Base-by-base conservation (phyloP, 805 yeast species). In the Cyberlindnera sargentensis region DNA sequence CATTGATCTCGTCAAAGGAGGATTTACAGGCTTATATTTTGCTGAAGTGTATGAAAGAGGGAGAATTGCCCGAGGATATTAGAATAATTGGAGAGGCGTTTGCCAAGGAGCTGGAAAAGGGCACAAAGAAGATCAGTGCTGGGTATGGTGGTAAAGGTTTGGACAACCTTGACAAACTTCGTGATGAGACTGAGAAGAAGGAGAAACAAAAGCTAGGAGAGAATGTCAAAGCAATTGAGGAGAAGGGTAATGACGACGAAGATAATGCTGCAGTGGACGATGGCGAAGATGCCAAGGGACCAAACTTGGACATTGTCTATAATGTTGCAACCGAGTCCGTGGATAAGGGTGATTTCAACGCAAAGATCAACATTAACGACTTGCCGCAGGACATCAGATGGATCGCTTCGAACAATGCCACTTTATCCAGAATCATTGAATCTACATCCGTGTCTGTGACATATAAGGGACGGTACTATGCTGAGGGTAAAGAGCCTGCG, bases 121-220 rank as follows among this genome's bases (percentile, higher is more conserved):
- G 95, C 0, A 79, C 81, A 42, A 82, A 72, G 57, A 75, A 72
- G 52, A 70, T 76, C 45, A 73, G 76, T 26, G 75, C 78, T 43
- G 99, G 99, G 0, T 93, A 89, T 66, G 95, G 96, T 4, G 99
- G 99, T 23, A 82, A 84, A 51, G 98, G 98, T 2, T 69, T 90
- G 41, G 91, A 82, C 36, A 83, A 82, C 48, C 65, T 90, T 35
- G 90, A 86, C 47, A 77, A 78, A 46, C 61, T 71, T 6, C 64
- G 93, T 45, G 74, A 75, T 36, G 69, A 69, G 39, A 68, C 73
- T 37, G 66, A 76, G 47, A 67, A 67, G 43, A 45, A 72, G 29
- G 83, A 82, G 52, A 64, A 76, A 42, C 66, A 65, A 45, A 67
- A 75, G 7, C 75, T 67, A 53, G 78, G 74, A 23, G 74, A 64